Evolutionary conservation across 1,284 basidiomycete genomes (phyloP), one percentile per base, ranked within the genome.

Genomic region (Mycosarcoma maydis): DNA sequence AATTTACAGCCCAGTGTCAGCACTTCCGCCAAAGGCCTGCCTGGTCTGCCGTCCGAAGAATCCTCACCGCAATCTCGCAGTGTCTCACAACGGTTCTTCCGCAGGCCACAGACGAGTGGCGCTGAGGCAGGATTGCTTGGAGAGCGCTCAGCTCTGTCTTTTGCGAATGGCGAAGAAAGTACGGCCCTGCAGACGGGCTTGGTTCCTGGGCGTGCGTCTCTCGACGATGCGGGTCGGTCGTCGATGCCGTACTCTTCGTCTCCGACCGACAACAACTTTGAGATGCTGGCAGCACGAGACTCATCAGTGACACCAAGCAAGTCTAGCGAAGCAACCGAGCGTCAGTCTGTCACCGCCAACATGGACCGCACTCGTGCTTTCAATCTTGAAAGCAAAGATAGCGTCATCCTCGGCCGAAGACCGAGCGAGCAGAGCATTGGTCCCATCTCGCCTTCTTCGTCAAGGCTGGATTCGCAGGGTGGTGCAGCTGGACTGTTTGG

Each of bases 401-500:
- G 57, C 42, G 56, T 46, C 17, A 32, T 9, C 6, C 19, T 57
- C 7, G 58, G 54, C 16, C 58, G 65, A 10, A 57, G 53, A 24
- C 54, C 58, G 4, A 68, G 58, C 50, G 65, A 62, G 19, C 37
- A 39, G 30, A 55, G 56, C 43, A 48, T 33, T 9, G 65, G 65
- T 2, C 41, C 58, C 16, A 40, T 43, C 27, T 54, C 65, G 32
- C 47, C 65, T 14, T 59, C 55, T 4, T 59, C 67, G 1, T 76
- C 74, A 1, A 54, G 47, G 26, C 41, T 76, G 36, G 75, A 76
- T n/a, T 52, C 65, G n/a, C 56, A 56, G 10, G 73, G 75, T 7
- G 75, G 75, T 36, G 75, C 73, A 8, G 73, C 67, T 8, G 49
- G 41, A 9, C 61, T 76, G 2, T 76, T 76, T 34, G 75, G 73